A percentile compares a stretch with the other conserved stretches of the same genome.
Evolutionary conservation across 2,329 filamentous ascomycete genomes (phyloP).

Genomic region (Penicillium sp.): DNA sequence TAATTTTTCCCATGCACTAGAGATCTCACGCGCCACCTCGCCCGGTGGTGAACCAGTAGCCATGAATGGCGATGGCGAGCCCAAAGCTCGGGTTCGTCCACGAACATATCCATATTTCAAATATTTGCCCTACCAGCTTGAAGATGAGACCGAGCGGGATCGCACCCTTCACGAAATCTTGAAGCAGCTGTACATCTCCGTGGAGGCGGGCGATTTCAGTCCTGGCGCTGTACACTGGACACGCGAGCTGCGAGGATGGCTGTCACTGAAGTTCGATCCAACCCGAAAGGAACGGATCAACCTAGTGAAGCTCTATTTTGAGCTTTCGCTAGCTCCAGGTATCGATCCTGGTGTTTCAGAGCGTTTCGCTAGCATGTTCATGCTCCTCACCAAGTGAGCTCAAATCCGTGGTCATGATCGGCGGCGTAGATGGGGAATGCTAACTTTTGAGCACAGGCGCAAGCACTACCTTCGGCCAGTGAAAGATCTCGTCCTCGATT

Average conservation of each 20-base stretch:
- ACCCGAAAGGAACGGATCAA: slow-evolving; percentile 79
- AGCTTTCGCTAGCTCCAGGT: slow-evolving; percentile 86
- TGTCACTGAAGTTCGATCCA: slow-evolving; percentile 96
- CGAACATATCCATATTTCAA: slow-evolving; percentile 92
- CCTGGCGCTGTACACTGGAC: slow-evolving; percentile 97
- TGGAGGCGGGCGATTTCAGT: slow-evolving; percentile 91
- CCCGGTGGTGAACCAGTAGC: slow-evolving; percentile 63
- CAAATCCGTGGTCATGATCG: neutral
- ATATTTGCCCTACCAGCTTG: slow-evolving; percentile 85
- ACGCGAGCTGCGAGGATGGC: slow-evolving; percentile 90
- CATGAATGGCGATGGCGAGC: slow-evolving; percentile 57
- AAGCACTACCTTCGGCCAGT: slow-evolving; percentile 93
- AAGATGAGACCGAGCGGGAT: slow-evolving; percentile 77
- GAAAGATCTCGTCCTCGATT: slow-evolving; percentile 88
- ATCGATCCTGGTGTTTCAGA: slow-evolving; percentile 81
- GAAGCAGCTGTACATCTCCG: slow-evolving; percentile 87
- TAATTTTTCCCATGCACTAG: slow-evolving; percentile 56
- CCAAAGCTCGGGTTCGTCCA: slow-evolving; percentile 71
- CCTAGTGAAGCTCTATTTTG: slow-evolving; percentile 90
- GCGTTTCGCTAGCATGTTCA: slow-evolving; percentile 94
- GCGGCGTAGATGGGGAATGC: slow-evolving; percentile 10
- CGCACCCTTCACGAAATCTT: slow-evolving; percentile 82
- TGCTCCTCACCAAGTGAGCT: slow-evolving; percentile 86
- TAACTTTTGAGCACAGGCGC: slow-evolving; percentile 61
- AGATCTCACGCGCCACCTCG: slow-evolving; percentile 83